Evolutionary conservation across 2,329 filamentous ascomycete genomes (phyloP).

Genomic region (Epichloe elymi): DNA sequence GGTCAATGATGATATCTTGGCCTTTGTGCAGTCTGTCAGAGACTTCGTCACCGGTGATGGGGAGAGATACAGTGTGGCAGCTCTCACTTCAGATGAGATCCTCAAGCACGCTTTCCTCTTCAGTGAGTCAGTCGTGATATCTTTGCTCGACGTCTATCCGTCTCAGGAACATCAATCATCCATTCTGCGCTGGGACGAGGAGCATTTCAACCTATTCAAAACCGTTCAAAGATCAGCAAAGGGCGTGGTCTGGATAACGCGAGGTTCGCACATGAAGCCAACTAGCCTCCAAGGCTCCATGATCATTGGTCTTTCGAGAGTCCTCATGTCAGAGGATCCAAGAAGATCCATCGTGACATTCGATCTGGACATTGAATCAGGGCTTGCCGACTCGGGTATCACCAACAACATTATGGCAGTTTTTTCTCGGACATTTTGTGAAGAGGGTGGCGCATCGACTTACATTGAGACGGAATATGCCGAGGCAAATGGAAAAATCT

Average conservation of each 20-base stretch:
- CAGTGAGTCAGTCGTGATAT: constrained; percentile 24
- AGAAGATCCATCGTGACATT: constrained; percentile 29
- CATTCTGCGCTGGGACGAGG: constrained; percentile 26
- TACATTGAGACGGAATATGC: constrained; percentile 31
- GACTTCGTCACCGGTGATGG: neutral
- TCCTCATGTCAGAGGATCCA: constrained; percentile 35
- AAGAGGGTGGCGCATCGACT: constrained; percentile 3
- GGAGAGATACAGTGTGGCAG: neutral
- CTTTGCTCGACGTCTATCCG: constrained; percentile 30
- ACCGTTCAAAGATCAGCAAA: constrained; percentile 22
- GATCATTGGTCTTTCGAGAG: constrained; percentile 32
- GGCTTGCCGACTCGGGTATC: constrained; percentile 7
- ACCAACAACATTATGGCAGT: constrained; percentile 13
- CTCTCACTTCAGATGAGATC: constrained; percentile 1
- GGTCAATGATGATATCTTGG: neutral
- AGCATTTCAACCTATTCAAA: constrained; percentile 28
- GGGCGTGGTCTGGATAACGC: constrained; percentile 35
- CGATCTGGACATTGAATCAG: constrained; percentile 21
- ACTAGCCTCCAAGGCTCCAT: constrained; percentile 24
- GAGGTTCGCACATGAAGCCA: constrained; percentile 25
- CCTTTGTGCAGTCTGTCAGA: neutral
- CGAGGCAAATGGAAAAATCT: constrained; percentile 23
- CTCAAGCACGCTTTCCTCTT: constrained; percentile 7
- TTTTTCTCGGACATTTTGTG: constrained; percentile 11
- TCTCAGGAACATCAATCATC: constrained; percentile 9